Base-by-base conservation (phyloP, 2,329 filamentous ascomycete species). In the Lecanosticta acicola region DNA sequence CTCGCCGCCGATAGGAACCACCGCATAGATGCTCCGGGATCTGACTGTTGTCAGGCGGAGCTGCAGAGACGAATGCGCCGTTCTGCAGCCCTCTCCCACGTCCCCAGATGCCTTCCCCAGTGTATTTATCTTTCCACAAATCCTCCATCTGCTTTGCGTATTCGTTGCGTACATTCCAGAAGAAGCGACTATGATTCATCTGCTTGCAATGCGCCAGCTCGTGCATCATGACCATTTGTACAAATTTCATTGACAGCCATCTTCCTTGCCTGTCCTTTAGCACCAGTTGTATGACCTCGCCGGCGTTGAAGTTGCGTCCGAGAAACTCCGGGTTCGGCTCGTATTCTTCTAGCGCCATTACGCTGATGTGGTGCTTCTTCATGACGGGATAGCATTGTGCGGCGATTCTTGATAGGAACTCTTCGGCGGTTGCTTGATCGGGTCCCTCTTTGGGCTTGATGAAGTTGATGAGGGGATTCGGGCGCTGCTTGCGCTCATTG, bases 161-260 rank as follows among this genome's bases (percentile, higher is more conserved):
- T 34, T 72, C 68, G 64, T 93, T 85, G 38, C 87, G 74, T 14
- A 90, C 83, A 8, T 78, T 77, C 87, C 88, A 94, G 60, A 94
- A 94, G 2, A 79, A 80, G 45, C 79, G 76, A 1, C 81, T 84
- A 63, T 94, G 88, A 64, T 94, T 94, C 89, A 94, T 94, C 63
- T 94, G 84, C 65, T 87, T 85, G 73, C 85, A 90, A 65, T 94
- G 87, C 2, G 87, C 87, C 21, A 94, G 72, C 60, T 93, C 87
- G 64, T 94, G 88, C 80, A 94, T 90, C 88, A 94, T 94, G 55
- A 94, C 87, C 85, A 93, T 91, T 67, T 93, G 86, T 13, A 94
- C 85, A 60, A 89, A 88, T 50, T 80, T 74, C 61, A 93, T 89
- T 0, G 86, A 85, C 17, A 94, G 71, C 88, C 88, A 94, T 48